Evolutionary conservation across 192 early-diverging fungal genomes (phyloP), one percentile per base, ranked within the genome.

Genomic region (Backusella psychrophila): DNA sequence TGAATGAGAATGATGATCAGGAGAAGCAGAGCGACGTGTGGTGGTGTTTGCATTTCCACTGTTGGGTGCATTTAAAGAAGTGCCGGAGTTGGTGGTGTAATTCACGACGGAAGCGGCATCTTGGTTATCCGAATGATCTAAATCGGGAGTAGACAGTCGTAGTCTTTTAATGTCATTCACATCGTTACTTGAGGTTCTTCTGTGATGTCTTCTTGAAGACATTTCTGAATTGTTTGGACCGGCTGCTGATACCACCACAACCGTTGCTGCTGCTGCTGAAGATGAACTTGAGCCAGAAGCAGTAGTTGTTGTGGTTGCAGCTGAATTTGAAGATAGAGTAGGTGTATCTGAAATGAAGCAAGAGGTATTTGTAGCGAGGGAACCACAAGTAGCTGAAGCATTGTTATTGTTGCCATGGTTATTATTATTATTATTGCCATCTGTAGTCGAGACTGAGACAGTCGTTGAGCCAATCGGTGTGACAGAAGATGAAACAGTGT

Each of bases 141-240:
- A 41, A 59, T 74, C 73, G 4, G 78, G 69, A 6, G 74, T 74
- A 5, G 73, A 75, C 1, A 77, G 38, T 44, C 79, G 42, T 36
- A 75, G 69, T 9, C 80, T 76, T 44, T 82, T 82, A 71, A 76
- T 76, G 35, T 79, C 77, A 34, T 71, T 78, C 11, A 82, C 68
- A 69, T 78, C 77, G 21, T 82, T 82, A 67, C 81, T 82, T 1
- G 81, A 82, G 3, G 77, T 82, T 65, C 81, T 74, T n/a, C 81
- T 71, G 72, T 82, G 81, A 70, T 82, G 81, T 35, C 71, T 66
- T 68, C 81, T 49, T 11, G 66, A 36, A 4, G 74, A 46, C n/a
- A 75, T 39, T 21, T 59, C 44, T 33, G 41, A 12, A 19, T 69
- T 66, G 7, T 41, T 26, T 5, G 38, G 14, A 0, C 23, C 31